Conservation (phyloP, 768 basidiomycete species). For the Termitomyces sp. region DNA sequence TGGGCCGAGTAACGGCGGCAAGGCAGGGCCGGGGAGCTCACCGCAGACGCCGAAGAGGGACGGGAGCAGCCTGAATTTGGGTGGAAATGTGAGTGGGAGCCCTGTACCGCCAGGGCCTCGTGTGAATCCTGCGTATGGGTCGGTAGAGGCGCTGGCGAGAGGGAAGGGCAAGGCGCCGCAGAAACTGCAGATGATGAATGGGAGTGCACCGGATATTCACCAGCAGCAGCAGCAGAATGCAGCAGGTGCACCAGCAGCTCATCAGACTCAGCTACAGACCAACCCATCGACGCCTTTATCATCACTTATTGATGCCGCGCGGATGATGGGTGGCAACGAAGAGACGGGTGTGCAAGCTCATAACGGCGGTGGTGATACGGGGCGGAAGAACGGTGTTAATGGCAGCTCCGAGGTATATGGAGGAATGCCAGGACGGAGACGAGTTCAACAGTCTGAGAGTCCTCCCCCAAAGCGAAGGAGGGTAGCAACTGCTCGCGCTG, state of each 20-base stretch:
- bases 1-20: not conserved
- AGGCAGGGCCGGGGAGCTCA: not conserved
- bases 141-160: conserved; percentile 13
- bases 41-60: conserved; percentile 17
- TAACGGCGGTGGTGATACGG: conserved; percentile 25
- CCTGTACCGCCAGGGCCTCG: conserved; percentile 5
- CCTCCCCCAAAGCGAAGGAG: conserved; percentile 31
- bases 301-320: conserved; percentile 54
- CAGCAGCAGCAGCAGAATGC: conserved; percentile 7
- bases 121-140: not conserved
- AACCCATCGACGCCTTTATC: conserved; percentile 53
- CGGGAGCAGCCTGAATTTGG: conserved; percentile 1
- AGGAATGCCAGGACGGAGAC: conserved; percentile 7
- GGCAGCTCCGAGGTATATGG: conserved; percentile 10
- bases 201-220: conserved; percentile 8
- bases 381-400: conserved; percentile 5
- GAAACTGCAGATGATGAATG: not conserved
- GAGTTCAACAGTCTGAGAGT: conserved; percentile 27
- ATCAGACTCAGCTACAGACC: conserved; percentile 14
- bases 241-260: conserved; percentile 1
- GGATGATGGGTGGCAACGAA: conserved; percentile 41
- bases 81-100: conserved; percentile 8
- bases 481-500: conserved; percentile 11
- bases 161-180: conserved; percentile 4
- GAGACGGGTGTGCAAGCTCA: conserved; percentile 16